Conservation (phyloP, 805 yeast genomes). For the Saccharomycopsis schoenii region DNA sequence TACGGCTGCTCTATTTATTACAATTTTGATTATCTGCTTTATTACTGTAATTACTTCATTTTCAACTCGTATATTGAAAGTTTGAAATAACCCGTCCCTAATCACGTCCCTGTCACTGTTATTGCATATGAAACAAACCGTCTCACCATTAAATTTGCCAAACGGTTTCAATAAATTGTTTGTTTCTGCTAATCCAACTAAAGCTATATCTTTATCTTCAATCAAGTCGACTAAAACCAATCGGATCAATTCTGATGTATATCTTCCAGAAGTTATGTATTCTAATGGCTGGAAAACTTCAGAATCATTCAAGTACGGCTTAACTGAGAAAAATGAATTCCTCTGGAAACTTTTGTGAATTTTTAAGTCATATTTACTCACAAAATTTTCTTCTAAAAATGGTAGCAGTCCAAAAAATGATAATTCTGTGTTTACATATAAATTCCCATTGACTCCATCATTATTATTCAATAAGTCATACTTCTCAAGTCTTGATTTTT, state of each 20-base stretch:
- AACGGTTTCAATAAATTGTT: background rate
- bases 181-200: background rate
- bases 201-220: background rate
- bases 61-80: background rate
- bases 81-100: background rate
- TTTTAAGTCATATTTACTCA: background rate
- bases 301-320: background rate
- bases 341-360: background rate
- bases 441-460: background rate
- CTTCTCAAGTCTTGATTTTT: background rate
- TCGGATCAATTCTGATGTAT: conserved; percentile 6
- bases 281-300: conserved; percentile 9
- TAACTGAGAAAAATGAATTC: background rate
- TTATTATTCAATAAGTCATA: background rate
- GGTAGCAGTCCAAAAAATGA: background rate
- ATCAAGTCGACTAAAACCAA: background rate
- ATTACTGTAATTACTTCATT: background rate
- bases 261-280: conserved; percentile 11
- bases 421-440: background rate
- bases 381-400: background rate
- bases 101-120: background rate
- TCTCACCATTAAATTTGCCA: background rate
- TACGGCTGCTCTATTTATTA: conserved; percentile 5
- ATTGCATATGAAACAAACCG: conserved; percentile 2
- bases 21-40: background rate